A percentile compares a stretch with the other conserved stretches of the same genome.
Evolutionary conservation across 192 early-diverging fungal genomes (phyloP).

Genomic region (Coemansia sp.): DNA sequence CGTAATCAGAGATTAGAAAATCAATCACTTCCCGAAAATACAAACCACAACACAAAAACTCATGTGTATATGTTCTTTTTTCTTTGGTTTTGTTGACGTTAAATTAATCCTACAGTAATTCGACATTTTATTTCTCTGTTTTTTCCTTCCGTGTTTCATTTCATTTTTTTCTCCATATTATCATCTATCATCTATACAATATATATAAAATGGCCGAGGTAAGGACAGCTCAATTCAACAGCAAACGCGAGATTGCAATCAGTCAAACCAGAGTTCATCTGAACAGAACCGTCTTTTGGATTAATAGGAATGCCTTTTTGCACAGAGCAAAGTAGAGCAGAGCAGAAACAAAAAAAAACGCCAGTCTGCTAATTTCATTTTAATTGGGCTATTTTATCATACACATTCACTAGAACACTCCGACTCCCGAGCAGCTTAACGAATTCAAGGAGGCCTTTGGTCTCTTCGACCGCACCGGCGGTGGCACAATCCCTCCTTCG

Average conservation of each 20-base stretch:
- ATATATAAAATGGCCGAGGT: too few relatives aligned
- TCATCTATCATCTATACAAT: too few relatives aligned
- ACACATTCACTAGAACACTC: slow-evolving; percentile 8
- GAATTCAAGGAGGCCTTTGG: slow-evolving; percentile 81
- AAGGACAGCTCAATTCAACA: not conserved
- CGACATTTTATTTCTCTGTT: not conserved
- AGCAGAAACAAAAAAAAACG: too few relatives aligned
- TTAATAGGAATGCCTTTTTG: too few relatives aligned
- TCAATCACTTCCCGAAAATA: too few relatives aligned
- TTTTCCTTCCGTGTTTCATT: not conserved
- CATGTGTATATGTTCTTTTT: not conserved
- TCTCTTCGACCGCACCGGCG: slow-evolving; percentile 76
- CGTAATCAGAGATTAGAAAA: too few relatives aligned
- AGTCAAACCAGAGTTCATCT: not conserved
- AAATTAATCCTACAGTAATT: not conserved
- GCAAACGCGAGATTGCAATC: not conserved
- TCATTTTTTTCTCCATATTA: not conserved
- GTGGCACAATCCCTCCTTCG: slow-evolving; percentile 62
- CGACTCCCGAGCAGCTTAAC: slow-evolving; percentile 47
- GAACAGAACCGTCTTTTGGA: too few relatives aligned
- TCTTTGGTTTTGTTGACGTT: not conserved
- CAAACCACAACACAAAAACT: not conserved
- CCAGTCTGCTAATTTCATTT: too few relatives aligned
- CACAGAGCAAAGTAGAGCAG: too few relatives aligned
- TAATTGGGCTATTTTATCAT: too few relatives aligned